Conservation (phyloP, 2,329 filamentous ascomycete genomes). For the Pleomassaria siparia region DNA sequence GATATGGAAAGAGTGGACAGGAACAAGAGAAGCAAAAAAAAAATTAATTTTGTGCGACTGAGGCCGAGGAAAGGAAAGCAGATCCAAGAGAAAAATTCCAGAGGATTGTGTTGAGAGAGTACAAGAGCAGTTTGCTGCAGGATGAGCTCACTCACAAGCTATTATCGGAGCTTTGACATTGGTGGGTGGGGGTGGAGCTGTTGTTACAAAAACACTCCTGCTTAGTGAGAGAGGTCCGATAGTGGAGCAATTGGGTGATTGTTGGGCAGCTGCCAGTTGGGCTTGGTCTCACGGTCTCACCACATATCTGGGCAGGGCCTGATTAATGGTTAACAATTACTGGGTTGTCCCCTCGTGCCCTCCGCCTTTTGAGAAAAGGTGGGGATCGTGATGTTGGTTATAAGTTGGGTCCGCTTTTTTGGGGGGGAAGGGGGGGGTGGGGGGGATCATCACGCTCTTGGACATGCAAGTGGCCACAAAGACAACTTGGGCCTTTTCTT, state of each 20-base stretch:
- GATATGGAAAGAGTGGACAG: not conserved
- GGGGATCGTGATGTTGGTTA: conserved; percentile 37
- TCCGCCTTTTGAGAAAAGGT: conserved; percentile 20
- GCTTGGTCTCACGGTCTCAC: too few relatives aligned
- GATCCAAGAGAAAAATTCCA: conserved; percentile 1
- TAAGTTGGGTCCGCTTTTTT: conserved; percentile 32
- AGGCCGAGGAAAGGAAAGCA: conserved; percentile 2
- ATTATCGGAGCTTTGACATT: conserved; percentile 21
- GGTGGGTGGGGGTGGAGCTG: conserved; percentile 38
- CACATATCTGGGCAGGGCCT: too few relatives aligned
- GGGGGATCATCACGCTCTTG: conserved; percentile 26
- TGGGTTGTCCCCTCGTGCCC: conserved; percentile 22
- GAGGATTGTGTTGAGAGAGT: conserved; percentile 33
- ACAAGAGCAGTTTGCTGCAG: conserved; percentile 29
- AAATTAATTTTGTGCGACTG: conserved; percentile 1
- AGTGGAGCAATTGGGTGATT: conserved; percentile 19
- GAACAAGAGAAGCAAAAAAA: too few relatives aligned
- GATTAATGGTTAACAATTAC: too few relatives aligned
- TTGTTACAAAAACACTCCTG: too few relatives aligned
- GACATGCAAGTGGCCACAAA: conserved; percentile 24
- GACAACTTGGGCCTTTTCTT: not conserved
- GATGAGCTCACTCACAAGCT: conserved; percentile 44
- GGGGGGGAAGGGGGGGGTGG: too few relatives aligned
- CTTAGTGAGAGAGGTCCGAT: conserved; percentile 11
- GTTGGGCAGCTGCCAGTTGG: conserved; percentile 4